Evolutionary conservation across 139 green algal genomes (phyloP).

Genomic region (Edaphochlamys debaryana): DNA sequence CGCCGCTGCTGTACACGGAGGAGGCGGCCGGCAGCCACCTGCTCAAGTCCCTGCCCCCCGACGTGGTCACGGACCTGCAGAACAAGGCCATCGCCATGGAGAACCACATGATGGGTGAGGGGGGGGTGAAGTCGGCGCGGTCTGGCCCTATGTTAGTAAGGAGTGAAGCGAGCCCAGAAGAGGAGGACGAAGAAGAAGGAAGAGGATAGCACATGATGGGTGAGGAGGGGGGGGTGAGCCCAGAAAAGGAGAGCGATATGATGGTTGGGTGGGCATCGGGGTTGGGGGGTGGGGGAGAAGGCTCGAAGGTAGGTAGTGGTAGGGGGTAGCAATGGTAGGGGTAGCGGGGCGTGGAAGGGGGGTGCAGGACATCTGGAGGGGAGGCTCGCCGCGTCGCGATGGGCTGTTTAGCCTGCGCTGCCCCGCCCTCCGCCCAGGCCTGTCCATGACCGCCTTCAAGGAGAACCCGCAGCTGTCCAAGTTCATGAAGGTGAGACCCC

Average conservation of each 20-base stretch:
- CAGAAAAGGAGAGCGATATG: too few species aligned
- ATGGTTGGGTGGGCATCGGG: too few species aligned
- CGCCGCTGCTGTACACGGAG: conserved; percentile 73
- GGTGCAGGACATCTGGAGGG: neutral
- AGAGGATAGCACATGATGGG: too few species aligned
- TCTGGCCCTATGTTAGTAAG: too few species aligned
- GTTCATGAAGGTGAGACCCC: conserved; percentile 74
- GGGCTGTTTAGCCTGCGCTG: neutral
- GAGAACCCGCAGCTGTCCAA: conserved; percentile 67
- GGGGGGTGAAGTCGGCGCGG: too few species aligned
- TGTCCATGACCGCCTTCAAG: conserved; percentile 65
- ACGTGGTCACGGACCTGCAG: conserved; percentile 73
- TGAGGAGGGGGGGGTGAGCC: too few species aligned
- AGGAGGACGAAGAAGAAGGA: too few species aligned
- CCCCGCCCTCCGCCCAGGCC: conserved; percentile 52
- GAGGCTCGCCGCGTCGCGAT: neutral
- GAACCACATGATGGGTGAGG: conserved; percentile 80
- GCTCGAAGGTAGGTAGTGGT: too few species aligned
- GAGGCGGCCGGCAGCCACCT: conserved; percentile 56
- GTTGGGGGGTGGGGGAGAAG: too few species aligned
- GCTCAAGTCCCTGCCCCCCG: conserved; percentile 61
- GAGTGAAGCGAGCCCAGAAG: too few species aligned
- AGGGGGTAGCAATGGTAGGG: too few species aligned
- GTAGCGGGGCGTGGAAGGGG: too few species aligned
- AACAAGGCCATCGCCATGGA: conserved; percentile 81